phyloP scores from a whole-genome alignment of 2,329 filamentous ascomycete species.

The Neonectria neomacrospora region DNA sequence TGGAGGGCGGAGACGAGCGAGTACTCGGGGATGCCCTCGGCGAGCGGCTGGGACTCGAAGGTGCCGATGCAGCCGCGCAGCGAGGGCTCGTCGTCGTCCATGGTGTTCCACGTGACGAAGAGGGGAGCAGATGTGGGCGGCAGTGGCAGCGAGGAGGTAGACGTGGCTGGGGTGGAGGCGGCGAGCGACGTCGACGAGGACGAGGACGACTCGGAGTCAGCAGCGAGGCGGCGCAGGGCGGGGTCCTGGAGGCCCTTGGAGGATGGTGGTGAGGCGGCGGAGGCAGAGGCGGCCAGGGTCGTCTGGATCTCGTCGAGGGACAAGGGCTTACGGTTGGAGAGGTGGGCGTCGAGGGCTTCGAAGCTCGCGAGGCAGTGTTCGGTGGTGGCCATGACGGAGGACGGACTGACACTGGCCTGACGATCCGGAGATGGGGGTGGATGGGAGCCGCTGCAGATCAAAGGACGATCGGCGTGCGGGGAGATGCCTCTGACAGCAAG shows the following conservation, averaged over 20 bases:
- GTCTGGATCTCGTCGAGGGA: slow-evolving; percentile 75
- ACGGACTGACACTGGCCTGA: slow-evolving; percentile 15
- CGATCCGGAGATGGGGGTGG: slow-evolving; percentile 17
- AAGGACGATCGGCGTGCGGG: slow-evolving; percentile 1
- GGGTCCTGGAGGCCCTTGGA: slow-evolving; percentile 51
- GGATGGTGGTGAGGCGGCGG: slow-evolving; percentile 18
- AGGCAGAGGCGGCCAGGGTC: slow-evolving; percentile 60
- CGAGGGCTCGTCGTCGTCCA: slow-evolving; percentile 60
- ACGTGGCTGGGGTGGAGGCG: slow-evolving; percentile 59
- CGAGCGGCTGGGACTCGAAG: slow-evolving; percentile 81
- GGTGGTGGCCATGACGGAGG: slow-evolving; percentile 76
- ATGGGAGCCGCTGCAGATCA: slow-evolving; percentile 11
- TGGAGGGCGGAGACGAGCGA: slow-evolving; percentile 80
- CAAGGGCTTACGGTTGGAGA: slow-evolving; percentile 75
- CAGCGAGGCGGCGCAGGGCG: slow-evolving; percentile 55
- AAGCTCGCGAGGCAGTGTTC: slow-evolving; percentile 95
- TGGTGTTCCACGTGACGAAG: slow-evolving; percentile 94
- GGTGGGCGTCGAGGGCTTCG: slow-evolving; percentile 81
- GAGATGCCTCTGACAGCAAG: slow-evolving; percentile 16
- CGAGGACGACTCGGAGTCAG: slow-evolving; percentile 49
- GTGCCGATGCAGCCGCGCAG: slow-evolving; percentile 97
- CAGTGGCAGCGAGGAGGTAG: slow-evolving; percentile 54
- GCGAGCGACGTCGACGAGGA: slow-evolving; percentile 55
- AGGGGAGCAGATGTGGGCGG: slow-evolving; percentile 71
- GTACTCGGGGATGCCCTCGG: slow-evolving; percentile 79